Evolutionary conservation across 306 rosid species (phyloP), one percentile per base, ranked within the genome.

Genomic region (Malus fusca): DNA sequence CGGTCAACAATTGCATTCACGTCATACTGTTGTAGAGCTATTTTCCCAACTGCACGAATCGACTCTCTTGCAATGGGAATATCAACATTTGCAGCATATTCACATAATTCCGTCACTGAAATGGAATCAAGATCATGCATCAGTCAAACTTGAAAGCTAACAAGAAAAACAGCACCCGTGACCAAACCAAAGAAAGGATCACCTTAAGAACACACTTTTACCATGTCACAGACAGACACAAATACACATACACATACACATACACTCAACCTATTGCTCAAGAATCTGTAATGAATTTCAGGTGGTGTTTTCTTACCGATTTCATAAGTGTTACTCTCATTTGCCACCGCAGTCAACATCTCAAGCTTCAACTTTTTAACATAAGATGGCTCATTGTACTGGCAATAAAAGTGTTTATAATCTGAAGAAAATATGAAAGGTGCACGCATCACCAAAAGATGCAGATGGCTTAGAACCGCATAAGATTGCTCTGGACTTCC

Each of bases 61-160:
- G 99, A 96, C 85, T 96, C 99, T 85, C 99, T 90, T 83, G 99
- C 99, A 86, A 96, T 96, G 69, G 99, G 99, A 83, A 96, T 96
- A 81, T 96, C 99, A 80, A 96, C 99, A 87, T 92, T 96, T 75
- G 99, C 99, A 83, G 97, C 99, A 87, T 96, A 96, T 84, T 96
- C 99, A 73, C 99, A 96, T 78, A 96, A 84, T 75, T 96, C 99
- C 14, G 99, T 96, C 88, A 96, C 99, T 96, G 98, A 69, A 85
- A 79, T 60, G 61, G 74, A 73, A 59, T 28, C 75, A 82, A 72
- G 78, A 82, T 78, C 71, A 76, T 40, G 60, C 75, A 85, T 73
- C 59, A 82, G 78, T 76, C 72, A 74, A 56, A 67, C 78, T 58
- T 61, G 28, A 73, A 77, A 76, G 70, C 51, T 43, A 75, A 75